Base-by-base conservation (phyloP, 306 rosid genomes). In the Quercus variabilis region DNA sequence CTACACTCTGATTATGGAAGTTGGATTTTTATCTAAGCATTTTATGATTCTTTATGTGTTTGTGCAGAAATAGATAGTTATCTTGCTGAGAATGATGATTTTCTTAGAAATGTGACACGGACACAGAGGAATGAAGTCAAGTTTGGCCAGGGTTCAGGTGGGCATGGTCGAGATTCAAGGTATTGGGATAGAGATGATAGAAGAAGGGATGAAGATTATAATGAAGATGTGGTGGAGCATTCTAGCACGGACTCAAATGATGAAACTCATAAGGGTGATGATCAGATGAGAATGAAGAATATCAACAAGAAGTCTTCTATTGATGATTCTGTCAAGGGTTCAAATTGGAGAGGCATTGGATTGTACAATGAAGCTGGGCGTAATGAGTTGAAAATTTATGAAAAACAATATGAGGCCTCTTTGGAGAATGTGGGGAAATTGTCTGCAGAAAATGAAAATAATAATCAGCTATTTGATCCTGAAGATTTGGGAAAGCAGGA, bases 101-200 rank as follows among this genome's bases (percentile, higher is more conserved):
- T 94, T 77, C 97, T 94, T 74, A 86, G 88, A 5, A 92, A 92
- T 75, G 97, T 94, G 59, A 90, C 97, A 3, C 92, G 99, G 59
- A 87, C 92, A 25, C 82, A 85, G 82, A 88, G 80, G 64, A 78
- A 82, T 68, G 88, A 88, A 76, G 97, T 93, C 72, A 79, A 70
- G 79, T 94, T 94, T 83, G 99, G 99, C n/a, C 83, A 90, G 64
- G 88, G 82, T 57, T 92, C 90, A 0, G 95, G 83, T 57, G 90
- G 78, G 33, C 94, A 91, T 80, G 99, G 97, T 8, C 89, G 97
- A 28, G 99, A 94, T 82, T 94, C 99, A 1, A 88, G 97, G 83
- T 89, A 91, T 92, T 94, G 99, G 99, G 99, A 94, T 87, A 85
- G 69, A 86, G 99, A 94, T 90, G 97, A 94, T 85, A 83, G 99